A percentile compares a stretch with the other conserved stretches of the same genome.
Conservation (phyloP, 257 asterid species). For the Asclepias syriaca region DNA sequence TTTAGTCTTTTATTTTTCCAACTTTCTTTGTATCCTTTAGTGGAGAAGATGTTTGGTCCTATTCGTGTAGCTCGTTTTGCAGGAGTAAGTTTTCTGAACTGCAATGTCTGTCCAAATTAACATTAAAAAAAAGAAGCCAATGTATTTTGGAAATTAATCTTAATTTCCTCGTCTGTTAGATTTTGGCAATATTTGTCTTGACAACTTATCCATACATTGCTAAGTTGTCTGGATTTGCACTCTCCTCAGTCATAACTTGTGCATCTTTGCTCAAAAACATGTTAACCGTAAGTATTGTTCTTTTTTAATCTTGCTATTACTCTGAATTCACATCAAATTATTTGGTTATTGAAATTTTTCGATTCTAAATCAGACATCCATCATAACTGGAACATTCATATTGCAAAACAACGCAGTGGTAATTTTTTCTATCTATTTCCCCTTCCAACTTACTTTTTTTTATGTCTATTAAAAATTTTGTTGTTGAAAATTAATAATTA, state of each 20-base stretch:
- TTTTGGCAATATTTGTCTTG: constrained; percentile 55
- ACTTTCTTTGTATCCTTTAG: constrained; percentile 53
- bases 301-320: no score
- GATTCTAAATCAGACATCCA: constrained; percentile 47
- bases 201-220: constrained; percentile 69
- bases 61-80: constrained; percentile 54
- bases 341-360: not conserved
- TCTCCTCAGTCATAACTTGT: constrained; percentile 43
- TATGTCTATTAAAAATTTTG: not conserved
- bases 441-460: not conserved
- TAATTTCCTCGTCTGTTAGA: constrained; percentile 32
- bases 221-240: constrained; percentile 46
- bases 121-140: no score
- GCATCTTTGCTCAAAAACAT: constrained; percentile 71
- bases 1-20: constrained; percentile 66
- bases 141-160: not conserved
- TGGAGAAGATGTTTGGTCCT: constrained; percentile 58
- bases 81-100: constrained; percentile 42
- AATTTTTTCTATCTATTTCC: constrained; percentile 9
- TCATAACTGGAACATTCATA: constrained; percentile 68
- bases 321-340: not conserved
- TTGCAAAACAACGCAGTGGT: constrained; percentile 88
- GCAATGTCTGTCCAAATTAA: no score
- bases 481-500: not conserved
- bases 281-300: constrained; percentile 51